phyloP scores from a whole-genome alignment of 805 yeast genomes.

The Candida tallmaniae region DNA sequence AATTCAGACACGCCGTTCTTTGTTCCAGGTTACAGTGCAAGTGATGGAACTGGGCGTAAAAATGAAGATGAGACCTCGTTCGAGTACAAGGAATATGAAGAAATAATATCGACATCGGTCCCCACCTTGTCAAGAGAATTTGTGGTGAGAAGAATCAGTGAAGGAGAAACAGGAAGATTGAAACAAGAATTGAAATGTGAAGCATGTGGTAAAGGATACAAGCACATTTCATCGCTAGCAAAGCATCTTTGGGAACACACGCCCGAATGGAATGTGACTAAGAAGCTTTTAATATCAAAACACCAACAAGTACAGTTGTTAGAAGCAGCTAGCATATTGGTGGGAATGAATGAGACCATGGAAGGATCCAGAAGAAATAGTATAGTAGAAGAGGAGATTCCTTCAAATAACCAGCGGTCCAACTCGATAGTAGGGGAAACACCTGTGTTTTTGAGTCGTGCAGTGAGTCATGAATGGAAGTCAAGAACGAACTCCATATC shows the following conservation, averaged over 20 bases:
- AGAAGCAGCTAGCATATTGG: conserved; percentile 74
- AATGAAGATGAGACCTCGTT: conserved; percentile 2
- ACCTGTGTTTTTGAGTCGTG: background rate
- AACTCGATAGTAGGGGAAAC: background rate
- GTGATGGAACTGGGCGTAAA: background rate
- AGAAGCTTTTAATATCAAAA: conserved; percentile 73
- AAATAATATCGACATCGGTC: conserved; percentile 23
- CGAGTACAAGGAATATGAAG: conserved; percentile 7
- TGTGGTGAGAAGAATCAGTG: conserved; percentile 78
- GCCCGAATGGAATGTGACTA: conserved; percentile 89
- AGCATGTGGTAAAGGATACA: conserved; percentile 88
- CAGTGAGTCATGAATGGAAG: background rate
- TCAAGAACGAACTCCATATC: too few species aligned
- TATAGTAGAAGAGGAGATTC: conserved; percentile 10
- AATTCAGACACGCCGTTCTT: too few species aligned
- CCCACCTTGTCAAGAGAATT: conserved; percentile 57
- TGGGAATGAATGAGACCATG: conserved; percentile 46
- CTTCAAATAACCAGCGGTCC: background rate
- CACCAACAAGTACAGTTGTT: conserved; percentile 84
- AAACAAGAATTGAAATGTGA: conserved; percentile 85
- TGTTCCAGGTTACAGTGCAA: too few species aligned
- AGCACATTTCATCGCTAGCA: conserved; percentile 82
- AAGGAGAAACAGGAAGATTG: conserved; percentile 80
- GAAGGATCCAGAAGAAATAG: conserved; percentile 9
- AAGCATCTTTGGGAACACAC: conserved; percentile 93